Evolutionary conservation across 495 filamentous ascomycete species (phyloP), one percentile per base, ranked within the genome.

Genomic region (Daldinia childiae): DNA sequence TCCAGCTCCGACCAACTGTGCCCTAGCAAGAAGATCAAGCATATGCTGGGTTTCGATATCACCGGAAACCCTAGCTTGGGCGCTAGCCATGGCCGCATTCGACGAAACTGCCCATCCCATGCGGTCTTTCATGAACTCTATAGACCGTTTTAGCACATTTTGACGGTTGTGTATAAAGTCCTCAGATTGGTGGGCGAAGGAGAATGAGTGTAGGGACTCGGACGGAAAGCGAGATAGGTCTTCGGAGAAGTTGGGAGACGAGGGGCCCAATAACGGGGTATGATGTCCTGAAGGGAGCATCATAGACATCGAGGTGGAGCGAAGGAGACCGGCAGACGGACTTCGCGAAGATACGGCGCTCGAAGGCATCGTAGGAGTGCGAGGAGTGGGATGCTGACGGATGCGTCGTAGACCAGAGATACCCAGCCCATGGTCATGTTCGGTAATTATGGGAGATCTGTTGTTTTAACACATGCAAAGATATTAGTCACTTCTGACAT

Each of bases 121-220:
- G 63, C 90, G 93, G 77, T 98, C 94, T 74, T 92, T 90, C 95
- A 99, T 95, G 77, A 98, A 98, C 79, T 98, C 96, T 68, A 99
- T 91, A 14, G 94, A 96, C 60, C 94, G 86, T 77, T 97, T 98
- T 73, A 99, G 77, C 19, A 97, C 90, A 81, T 93, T 98, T 76
- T 98, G 96, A 52, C 96, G 88, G 75, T 84, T 97, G 74, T 97
- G 92, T 29, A 98, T 86, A 50, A 91, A 84, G 73, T 98, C 94
- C 75, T 97, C 95, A 5, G 94, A 94, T 79, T 97, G 95, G 64
- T 97, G 93, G 3, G 96, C 93, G 78, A 99, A 99, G 32, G 96
- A 98, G 81, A 99, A 99, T 0, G 96, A 98, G 77, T 99, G 95
- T 64, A 99, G 80, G 0, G 95, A 99, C 79, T 99, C 95, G 73